phyloP scores from a whole-genome alignment of 306 rosid species.

The Acacia melanoxylon region DNA sequence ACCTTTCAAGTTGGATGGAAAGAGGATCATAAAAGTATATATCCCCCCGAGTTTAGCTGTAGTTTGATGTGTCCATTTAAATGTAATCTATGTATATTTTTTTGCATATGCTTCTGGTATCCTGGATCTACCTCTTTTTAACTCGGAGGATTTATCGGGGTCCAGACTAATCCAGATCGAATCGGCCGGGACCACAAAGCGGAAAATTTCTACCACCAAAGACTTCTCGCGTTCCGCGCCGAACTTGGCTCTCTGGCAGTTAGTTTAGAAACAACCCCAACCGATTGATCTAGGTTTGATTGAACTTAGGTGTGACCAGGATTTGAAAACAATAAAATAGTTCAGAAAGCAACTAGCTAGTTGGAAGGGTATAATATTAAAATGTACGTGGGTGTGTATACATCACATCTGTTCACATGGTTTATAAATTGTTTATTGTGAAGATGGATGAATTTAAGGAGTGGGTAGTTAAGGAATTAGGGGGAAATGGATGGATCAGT shows the following conservation, averaged over 20 bases:
- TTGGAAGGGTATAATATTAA: background rate
- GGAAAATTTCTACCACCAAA: too few species aligned
- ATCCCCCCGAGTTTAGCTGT: background rate
- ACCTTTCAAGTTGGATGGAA: background rate
- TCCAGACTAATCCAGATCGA: too few species aligned
- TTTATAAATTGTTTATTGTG: background rate
- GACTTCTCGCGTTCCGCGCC: too few species aligned
- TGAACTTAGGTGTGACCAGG: background rate
- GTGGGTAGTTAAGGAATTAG: constrained; percentile 14
- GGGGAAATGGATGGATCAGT: background rate
- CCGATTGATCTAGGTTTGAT: too few species aligned
- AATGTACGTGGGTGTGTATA: background rate
- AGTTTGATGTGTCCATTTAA: background rate
- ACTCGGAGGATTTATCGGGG: too few species aligned
- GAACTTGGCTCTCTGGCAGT: too few species aligned
- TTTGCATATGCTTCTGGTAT: too few species aligned
- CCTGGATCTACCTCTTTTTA: too few species aligned
- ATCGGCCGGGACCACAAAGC: too few species aligned
- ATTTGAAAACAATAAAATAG: constrained; percentile 3
- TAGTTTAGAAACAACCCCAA: too few species aligned
- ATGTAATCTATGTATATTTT: background rate
- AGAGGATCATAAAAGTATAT: background rate
- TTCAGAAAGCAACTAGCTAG: background rate
- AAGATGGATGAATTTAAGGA: background rate
- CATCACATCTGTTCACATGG: background rate